Evolutionary conservation across 306 rosid genomes (phyloP).

Genomic region (Cercis canadensis): DNA sequence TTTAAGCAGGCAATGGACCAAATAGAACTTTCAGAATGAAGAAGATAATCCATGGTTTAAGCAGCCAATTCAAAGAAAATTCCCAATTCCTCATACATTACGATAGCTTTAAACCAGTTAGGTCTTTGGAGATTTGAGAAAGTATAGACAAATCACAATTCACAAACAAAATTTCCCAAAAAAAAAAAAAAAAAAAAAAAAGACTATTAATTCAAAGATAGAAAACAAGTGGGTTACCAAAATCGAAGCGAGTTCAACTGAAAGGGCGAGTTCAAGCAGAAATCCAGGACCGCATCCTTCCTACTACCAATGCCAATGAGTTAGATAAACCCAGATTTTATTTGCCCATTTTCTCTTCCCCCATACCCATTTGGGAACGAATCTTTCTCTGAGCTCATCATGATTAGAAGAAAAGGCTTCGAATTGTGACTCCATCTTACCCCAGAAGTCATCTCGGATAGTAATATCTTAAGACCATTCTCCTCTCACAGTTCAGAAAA

Average conservation of each 20-base stretch:
- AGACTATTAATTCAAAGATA: not conserved
- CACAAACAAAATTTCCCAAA: not conserved
- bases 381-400: slow-evolving; percentile 40
- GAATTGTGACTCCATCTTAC: slow-evolving; percentile 29
- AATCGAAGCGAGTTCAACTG: slow-evolving; percentile 66
- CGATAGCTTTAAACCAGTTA: too few species aligned
- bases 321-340: slow-evolving; percentile 61
- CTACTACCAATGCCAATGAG: slow-evolving; percentile 88
- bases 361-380: slow-evolving; percentile 37
- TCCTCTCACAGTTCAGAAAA: slow-evolving; percentile 66
- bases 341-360: slow-evolving; percentile 39
- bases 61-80: too few species aligned
- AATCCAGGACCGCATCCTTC: slow-evolving; percentile 79
- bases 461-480: too few species aligned
- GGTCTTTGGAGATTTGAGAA: too few species aligned
- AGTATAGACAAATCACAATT: not conserved
- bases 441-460: too few species aligned
- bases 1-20: too few species aligned
- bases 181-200: too few species aligned
- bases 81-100: too few species aligned
- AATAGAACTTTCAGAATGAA: not conserved
- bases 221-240: slow-evolving; percentile 49
- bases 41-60: not conserved
- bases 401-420: slow-evolving; percentile 44
- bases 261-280: slow-evolving; percentile 73